A percentile compares a stretch with the other conserved stretches of the same genome.
phyloP scores from a whole-genome alignment of 1,284 basidiomycete genomes.

The Vanrija humicola region DNA sequence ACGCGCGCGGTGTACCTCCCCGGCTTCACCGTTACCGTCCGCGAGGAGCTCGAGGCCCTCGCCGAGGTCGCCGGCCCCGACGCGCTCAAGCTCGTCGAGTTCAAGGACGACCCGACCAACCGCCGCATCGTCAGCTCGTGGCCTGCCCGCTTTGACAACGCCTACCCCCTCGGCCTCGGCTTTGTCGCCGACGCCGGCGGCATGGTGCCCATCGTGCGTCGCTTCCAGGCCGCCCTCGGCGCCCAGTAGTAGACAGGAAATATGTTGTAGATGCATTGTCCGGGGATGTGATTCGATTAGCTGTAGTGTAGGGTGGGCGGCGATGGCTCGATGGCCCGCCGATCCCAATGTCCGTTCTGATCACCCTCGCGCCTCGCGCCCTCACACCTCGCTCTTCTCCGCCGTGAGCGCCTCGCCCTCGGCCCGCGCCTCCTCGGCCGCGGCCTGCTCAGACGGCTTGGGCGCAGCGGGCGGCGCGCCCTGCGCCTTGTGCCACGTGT shows the following conservation, averaged over 20 bases:
- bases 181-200: conserved; percentile 45
- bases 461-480: not conserved
- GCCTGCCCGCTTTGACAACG: conserved; percentile 46
- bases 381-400: not conserved
- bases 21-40: conserved; percentile 47
- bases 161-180: conserved; percentile 41
- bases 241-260: conserved; percentile 3
- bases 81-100: conserved; percentile 44
- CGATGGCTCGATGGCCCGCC: no score
- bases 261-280: not conserved
- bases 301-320: no score
- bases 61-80: conserved; percentile 40
- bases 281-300: no score
- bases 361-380: not conserved
- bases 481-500: conserved; percentile 16
- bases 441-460: no score
- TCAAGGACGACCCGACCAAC: conserved; percentile 48
- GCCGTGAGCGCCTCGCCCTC: no score
- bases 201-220: conserved; percentile 44
- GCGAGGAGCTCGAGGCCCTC: conserved; percentile 45
- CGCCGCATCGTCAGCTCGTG: conserved; percentile 46
- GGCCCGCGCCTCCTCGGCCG: no score
- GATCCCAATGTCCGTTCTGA: not conserved
- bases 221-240: conserved; percentile 44
- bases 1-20: conserved; percentile 51